These are phyloP conservation scores for Handroanthus guayacan DNA, from an alignment of 257 asterid species.

Conservation along the genomic window DNA sequence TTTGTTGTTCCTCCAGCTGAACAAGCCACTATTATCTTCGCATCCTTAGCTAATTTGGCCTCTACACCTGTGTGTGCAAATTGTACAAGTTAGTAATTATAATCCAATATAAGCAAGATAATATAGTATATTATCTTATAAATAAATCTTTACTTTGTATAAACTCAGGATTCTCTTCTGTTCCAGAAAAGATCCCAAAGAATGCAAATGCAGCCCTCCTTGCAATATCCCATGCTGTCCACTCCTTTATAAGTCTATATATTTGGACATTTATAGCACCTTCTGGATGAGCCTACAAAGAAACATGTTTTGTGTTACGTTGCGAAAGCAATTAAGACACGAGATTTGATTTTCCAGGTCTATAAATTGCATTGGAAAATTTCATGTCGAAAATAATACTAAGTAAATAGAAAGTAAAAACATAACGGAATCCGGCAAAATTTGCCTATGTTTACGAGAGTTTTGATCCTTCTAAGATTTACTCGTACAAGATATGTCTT, in stretches of 20 bases:
- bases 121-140: not conserved
- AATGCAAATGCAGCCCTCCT: conserved; percentile 95
- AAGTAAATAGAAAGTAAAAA: no score
- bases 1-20: conserved; percentile 83
- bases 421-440: no score
- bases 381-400: no score
- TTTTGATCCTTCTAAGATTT: no score
- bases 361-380: no score
- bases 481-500: no score
- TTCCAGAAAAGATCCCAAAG: conserved; percentile 88
- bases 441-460: no score
- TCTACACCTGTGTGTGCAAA: conserved; percentile 70
- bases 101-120: not conserved
- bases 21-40: conserved; percentile 93
- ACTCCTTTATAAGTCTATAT: conserved; percentile 94
- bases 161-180: conserved; percentile 97
- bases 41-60: conserved; percentile 69
- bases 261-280: conserved; percentile 95
- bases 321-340: no score
- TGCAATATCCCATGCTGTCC: conserved; percentile 99
- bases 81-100: conserved; percentile 24
- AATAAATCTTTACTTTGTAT: conserved; percentile 52
- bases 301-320: no score
- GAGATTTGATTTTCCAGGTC: no score
- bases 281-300: conserved; percentile 78